Percentiles rank a stretch among this genome's conserved stretches.
These are phyloP conservation scores for Termitomyces sp. DNA, from an alignment of 768 basidiomycete species.

Conservation along the genomic window DNA sequence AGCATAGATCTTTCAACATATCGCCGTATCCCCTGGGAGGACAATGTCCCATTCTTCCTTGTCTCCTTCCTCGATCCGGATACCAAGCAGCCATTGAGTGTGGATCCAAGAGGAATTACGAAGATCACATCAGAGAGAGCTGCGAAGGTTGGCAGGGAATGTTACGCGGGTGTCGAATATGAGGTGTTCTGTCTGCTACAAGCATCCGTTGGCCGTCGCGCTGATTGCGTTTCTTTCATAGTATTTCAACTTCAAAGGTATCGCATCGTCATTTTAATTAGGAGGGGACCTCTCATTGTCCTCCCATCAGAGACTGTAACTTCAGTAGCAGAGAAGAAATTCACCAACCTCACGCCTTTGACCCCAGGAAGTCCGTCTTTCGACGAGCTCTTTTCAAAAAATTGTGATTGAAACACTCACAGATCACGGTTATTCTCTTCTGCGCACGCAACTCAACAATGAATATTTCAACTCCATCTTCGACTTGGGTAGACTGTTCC, in stretches of 20 bases:
- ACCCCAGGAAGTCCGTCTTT: slow-evolving; percentile 83
- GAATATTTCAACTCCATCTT: slow-evolving; percentile 89
- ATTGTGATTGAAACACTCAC: background rate
- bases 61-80: slow-evolving; percentile 88
- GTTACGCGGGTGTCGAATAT: slow-evolving; percentile 88
- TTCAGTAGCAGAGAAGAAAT: slow-evolving; percentile 72
- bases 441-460: slow-evolving; percentile 85
- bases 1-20: slow-evolving; percentile 82
- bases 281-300: background rate
- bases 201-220: background rate
- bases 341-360: slow-evolving; percentile 65
- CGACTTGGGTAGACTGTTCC: slow-evolving; percentile 66
- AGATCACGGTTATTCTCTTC: slow-evolving; percentile 98
- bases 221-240: slow-evolving; percentile 21
- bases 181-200: slow-evolving; percentile 48
- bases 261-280: background rate
- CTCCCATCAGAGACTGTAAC: slow-evolving; percentile 67
- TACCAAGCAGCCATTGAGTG: slow-evolving; percentile 67
- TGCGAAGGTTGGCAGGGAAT: slow-evolving; percentile 44
- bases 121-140: slow-evolving; percentile 50
- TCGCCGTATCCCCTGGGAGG: slow-evolving; percentile 89
- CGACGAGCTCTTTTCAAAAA: too few relatives aligned
- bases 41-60: slow-evolving; percentile 89
- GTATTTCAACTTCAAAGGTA: slow-evolving; percentile 92
- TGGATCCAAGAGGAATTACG: slow-evolving; percentile 85